These are phyloP conservation scores for Suillus occidentalis DNA, from an alignment of 768 basidiomycete genomes.

Conservation along the genomic window DNA sequence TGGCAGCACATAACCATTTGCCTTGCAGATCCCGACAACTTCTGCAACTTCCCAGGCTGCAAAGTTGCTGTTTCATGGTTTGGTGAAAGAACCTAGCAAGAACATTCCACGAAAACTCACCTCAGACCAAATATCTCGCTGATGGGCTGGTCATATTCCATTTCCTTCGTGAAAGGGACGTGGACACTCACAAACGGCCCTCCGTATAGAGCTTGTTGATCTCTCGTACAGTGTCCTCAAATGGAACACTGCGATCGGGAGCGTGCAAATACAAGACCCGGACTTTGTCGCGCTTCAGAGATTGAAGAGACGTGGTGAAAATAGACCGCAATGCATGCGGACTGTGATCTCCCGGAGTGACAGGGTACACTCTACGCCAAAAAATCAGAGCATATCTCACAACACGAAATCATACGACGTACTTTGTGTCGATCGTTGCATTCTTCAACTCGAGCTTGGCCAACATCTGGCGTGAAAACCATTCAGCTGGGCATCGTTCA, in stretches of 20 bases:
- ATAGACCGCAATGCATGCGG: constrained; percentile 42
- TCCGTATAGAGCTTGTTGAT: constrained; percentile 56
- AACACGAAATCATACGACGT: constrained; percentile 8
- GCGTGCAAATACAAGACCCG: constrained; percentile 59
- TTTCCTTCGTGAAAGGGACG: too few species aligned
- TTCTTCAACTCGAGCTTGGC: constrained; percentile 40
- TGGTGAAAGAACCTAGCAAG: background rate
- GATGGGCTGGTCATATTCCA: background rate
- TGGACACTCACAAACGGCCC: constrained; percentile 49
- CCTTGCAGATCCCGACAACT: constrained; percentile 55
- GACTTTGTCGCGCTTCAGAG: constrained; percentile 45
- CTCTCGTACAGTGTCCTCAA: constrained; percentile 53
- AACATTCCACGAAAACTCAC: background rate
- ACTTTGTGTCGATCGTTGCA: constrained; percentile 52
- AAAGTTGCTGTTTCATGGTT: constrained; percentile 41
- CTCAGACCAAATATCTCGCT: constrained; percentile 62
- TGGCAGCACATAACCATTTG: constrained; percentile 53
- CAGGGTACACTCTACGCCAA: constrained; percentile 39
- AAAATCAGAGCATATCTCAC: background rate
- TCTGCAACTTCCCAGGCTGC: constrained; percentile 60
- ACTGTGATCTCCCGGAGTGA: constrained; percentile 41
- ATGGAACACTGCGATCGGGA: constrained; percentile 58
- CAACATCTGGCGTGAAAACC: constrained; percentile 30
- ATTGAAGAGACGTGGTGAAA: constrained; percentile 47
- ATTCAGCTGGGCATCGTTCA: background rate